Base-by-base conservation (phyloP, 805 yeast genomes). In the Myxozyma geophila region DNA sequence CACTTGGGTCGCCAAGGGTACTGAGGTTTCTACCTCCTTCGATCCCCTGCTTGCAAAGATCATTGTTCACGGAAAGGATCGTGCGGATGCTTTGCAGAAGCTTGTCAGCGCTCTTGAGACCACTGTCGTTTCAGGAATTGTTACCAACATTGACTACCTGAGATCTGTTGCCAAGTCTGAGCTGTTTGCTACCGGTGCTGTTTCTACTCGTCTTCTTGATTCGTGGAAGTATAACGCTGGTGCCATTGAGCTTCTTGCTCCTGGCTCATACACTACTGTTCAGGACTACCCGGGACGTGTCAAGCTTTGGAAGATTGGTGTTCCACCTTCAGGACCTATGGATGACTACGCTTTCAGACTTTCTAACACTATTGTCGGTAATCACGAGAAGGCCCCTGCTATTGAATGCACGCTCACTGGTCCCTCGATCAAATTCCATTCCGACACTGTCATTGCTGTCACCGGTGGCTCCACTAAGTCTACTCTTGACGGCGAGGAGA, bases 261-360 rank as follows among this genome's bases (percentile, higher is more conserved):
- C 98, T 1, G 99, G 99, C 71, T 93, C 97, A 48, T 91, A 91
- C 77, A 93, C 98, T 43, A 90, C 97, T 2, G 93, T 93, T 54
- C 99, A 93, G 79, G 99, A 95, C 77, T 95, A 87, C 76, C 96
- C 96, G 17, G 96, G 96, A 58, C 87, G 99, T 80, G 81, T 81
- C 59, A 88, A 91, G n/a, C 75, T 82, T 64, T 89, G 96, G 96
- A 86, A 89, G 73, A 83, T 89, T 70, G 99, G 99, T 75, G 98
- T 93, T 60, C 99, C 99, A 33, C 98, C 98, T 7, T 90, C 97
- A 47, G 99, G 99, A 52, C 97, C 98, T 64, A 95, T 93, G 98
- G 99, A 93, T 77, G 84, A 87, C 65, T 92, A 87, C 72, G 87
- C 98, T 4, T 92, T 92, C 80, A 83, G 97, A 72, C 75, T 90